These are phyloP conservation scores for Paspalum vaginatum DNA, from an alignment of 176 grass and related monocot species.

Conservation along the genomic window DNA sequence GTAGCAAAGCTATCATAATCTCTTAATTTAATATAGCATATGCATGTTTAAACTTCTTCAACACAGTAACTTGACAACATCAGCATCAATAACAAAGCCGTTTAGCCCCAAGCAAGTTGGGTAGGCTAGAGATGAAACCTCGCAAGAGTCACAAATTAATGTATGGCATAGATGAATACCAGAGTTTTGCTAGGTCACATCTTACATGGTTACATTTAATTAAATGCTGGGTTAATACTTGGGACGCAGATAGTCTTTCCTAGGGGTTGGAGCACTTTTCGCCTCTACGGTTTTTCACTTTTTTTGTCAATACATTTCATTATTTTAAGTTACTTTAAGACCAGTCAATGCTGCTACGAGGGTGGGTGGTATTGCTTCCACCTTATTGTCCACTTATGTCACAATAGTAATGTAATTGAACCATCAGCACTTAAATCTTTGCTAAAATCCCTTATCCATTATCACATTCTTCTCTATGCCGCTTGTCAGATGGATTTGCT, in stretches of 20 bases:
- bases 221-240: background rate
- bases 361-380: background rate
- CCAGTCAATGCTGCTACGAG: background rate
- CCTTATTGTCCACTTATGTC: slow-evolving; percentile 3
- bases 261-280: background rate
- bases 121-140: background rate
- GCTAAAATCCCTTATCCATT: background rate
- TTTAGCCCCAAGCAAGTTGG: background rate
- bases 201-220: background rate
- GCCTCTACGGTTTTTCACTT: slow-evolving; percentile 3
- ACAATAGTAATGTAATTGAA: background rate
- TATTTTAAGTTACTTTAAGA: slow-evolving; percentile 14
- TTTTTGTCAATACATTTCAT: slow-evolving; percentile 14
- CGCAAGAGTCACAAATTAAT: background rate
- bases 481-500: slow-evolving; percentile 74
- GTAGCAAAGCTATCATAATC: background rate
- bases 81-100: background rate
- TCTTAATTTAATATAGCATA: slow-evolving; percentile 7
- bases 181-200: slow-evolving; percentile 13
- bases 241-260: background rate
- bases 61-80: background rate
- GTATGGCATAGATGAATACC: slow-evolving; percentile 16
- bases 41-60: slow-evolving; percentile 9
- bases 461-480: slow-evolving; percentile 33
- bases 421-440: slow-evolving; percentile 20